Evolutionary conservation across 345 rosid species (phyloP), one percentile per base, ranked within the genome.

Genomic region (Syzygium grande): DNA sequence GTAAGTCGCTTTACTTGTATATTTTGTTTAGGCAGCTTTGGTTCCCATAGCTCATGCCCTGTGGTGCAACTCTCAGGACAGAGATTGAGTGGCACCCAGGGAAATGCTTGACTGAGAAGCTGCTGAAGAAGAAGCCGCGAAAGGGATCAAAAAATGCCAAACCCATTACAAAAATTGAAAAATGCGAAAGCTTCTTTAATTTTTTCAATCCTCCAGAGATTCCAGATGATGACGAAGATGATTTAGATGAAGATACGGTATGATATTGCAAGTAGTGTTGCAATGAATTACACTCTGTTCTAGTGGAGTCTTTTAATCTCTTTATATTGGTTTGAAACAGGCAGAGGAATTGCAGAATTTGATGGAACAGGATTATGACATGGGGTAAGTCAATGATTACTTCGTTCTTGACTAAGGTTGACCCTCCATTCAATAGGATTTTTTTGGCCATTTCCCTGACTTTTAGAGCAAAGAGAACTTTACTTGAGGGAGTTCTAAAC

Each of bases 51-150:
- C 49, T 73, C 49, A 73, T 73, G 49, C 83, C 38, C 21, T 38
- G 83, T 38, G 83, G 27, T 73, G 83, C 83, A 73, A 73, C 27
- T 73, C 49, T 38, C 83, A 73, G 87, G 92, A 98, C 97, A 78
- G 97, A 96, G 93, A 98, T 98, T 86, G 99, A 98, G 85, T 98
- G 99, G 99, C 87, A 89, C 90, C 98, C 97, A 25, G 99, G 99
- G 85, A 96, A 96, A 90, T 96, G 96, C 91, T 91, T 98, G 90
- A 97, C 99, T 1, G 97, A 97, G 90, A 98, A 98, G 90, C 89
- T 96, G 87, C 95, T 97, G 6, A 98, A 98, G 91, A 98, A 97
- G 96, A 98, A 97, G 93, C 99, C 98, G 21, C 94, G 94, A 94
- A 98, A 97, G 88, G 99, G 98, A 88, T 94, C 99, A 43, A 97